phyloP scores from a whole-genome alignment of 208 protist species.

The Trypanosoma conorhini region DNA sequence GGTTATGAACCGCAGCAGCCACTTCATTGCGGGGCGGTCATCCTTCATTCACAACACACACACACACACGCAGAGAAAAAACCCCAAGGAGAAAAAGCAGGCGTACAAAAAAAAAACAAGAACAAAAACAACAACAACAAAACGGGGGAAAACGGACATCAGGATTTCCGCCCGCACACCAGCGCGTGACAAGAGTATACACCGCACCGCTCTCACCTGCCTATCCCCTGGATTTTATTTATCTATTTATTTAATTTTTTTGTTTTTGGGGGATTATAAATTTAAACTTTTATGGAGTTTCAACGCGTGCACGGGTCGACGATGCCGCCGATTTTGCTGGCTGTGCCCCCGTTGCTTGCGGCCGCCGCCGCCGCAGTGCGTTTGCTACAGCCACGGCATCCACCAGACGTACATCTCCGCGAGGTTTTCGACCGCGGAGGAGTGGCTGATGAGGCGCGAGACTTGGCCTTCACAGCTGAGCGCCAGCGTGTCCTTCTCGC shows the following conservation, averaged over 20 bases:
- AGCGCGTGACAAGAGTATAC: neutral
- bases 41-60: neutral
- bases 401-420: constrained; percentile 97
- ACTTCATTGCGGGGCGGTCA: constrained; percentile 53
- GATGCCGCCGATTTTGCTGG: neutral
- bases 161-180: neutral
- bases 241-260: neutral
- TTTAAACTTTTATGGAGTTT: neutral
- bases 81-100: neutral
- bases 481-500: constrained; percentile 62
- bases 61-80: neutral
- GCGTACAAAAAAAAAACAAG: constrained; percentile 7
- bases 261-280: neutral
- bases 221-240: neutral
- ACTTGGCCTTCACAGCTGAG: constrained; percentile 94
- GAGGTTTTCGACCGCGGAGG: constrained; percentile 91
- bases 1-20: constrained; percentile 52
- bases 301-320: neutral
- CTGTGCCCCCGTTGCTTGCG: neutral
- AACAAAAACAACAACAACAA: constrained; percentile 16
- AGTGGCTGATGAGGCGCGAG: constrained; percentile 92
- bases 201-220: neutral
- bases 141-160: neutral
- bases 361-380: neutral
- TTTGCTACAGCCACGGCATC: constrained; percentile 93